Conservation (phyloP, 2,329 filamentous ascomycete genomes). For the Monilinia fructicola region DNA sequence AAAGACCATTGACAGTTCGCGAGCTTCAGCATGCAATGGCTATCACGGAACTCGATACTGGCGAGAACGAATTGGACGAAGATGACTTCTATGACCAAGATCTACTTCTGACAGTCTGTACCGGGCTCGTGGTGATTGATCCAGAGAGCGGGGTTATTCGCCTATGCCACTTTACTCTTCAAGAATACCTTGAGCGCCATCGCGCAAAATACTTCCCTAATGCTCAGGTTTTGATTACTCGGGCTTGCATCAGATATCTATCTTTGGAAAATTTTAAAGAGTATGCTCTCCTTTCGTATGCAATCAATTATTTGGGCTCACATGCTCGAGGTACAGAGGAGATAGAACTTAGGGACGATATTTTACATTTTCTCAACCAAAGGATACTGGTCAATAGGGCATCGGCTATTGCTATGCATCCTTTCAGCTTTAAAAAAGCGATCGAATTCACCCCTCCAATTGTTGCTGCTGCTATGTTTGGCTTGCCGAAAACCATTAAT, state of each 20-base stretch:
- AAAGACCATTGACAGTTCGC: constrained; percentile 37
- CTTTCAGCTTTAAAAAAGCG: neutral
- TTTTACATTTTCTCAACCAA: constrained; percentile 11
- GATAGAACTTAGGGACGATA: neutral
- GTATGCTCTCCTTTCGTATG: constrained; percentile 39
- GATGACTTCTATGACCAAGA: constrained; percentile 32
- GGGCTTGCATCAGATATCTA: constrained; percentile 35
- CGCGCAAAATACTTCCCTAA: constrained; percentile 22
- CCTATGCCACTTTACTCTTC: constrained; percentile 35
- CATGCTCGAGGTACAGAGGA: constrained; percentile 31
- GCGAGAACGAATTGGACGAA: constrained; percentile 31
- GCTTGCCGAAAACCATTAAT: neutral
- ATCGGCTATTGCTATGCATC: neutral
- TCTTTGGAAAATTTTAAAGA: constrained; percentile 33
- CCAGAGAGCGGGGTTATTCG: constrained; percentile 33
- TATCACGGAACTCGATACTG: constrained; percentile 40
- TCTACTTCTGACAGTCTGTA: constrained; percentile 30
- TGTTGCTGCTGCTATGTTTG: constrained; percentile 3
- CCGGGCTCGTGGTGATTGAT: constrained; percentile 36
- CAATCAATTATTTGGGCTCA: constrained; percentile 39
- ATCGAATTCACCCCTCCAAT: constrained; percentile 1
- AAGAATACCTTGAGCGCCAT: constrained; percentile 35
- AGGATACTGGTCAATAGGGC: neutral
- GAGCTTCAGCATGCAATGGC: constrained; percentile 49
- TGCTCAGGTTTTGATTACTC: constrained; percentile 22